Percentiles rank a stretch among this genome's conserved stretches.
Conservation (phyloP, 345 rosid species). For the Aurinia saxatilis region DNA sequence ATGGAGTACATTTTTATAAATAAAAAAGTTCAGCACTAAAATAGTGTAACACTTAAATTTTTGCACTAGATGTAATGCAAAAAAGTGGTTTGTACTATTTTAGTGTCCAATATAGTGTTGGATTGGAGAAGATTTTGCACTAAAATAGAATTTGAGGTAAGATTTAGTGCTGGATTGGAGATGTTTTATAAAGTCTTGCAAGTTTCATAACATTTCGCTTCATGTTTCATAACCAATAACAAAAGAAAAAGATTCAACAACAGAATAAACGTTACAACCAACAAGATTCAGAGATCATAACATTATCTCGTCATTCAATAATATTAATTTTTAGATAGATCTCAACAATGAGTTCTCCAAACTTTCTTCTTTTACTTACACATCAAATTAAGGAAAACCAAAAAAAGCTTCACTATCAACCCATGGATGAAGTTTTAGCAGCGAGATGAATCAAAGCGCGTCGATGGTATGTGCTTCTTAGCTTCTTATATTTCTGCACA, state of each 20-base stretch:
- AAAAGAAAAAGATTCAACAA: neutral
- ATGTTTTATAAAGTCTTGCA: neutral
- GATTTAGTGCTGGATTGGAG: no score
- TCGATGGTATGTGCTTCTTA: conserved; percentile 61
- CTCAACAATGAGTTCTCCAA: neutral
- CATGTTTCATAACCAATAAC: neutral
- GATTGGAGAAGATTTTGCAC: no score
- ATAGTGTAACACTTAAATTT: no score
- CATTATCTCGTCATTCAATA: neutral
- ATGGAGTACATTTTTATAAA: no score
- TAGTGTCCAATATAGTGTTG: no score
- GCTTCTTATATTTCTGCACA: conserved; percentile 73
- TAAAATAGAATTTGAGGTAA: no score
- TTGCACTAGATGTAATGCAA: no score
- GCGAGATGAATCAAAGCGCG: conserved; percentile 80
- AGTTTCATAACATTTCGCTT: neutral
- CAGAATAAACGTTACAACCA: neutral
- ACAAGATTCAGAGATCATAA: neutral
- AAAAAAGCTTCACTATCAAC: neutral
- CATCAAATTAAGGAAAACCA: neutral
- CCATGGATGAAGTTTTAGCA: conserved; percentile 48
- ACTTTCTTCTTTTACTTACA: conserved; percentile 1
- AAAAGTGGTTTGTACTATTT: no score
- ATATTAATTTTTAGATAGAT: no score
- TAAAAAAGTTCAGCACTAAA: no score